Evolutionary conservation across 345 rosid species (phyloP).

Genomic region (Syzygium jambos): DNA sequence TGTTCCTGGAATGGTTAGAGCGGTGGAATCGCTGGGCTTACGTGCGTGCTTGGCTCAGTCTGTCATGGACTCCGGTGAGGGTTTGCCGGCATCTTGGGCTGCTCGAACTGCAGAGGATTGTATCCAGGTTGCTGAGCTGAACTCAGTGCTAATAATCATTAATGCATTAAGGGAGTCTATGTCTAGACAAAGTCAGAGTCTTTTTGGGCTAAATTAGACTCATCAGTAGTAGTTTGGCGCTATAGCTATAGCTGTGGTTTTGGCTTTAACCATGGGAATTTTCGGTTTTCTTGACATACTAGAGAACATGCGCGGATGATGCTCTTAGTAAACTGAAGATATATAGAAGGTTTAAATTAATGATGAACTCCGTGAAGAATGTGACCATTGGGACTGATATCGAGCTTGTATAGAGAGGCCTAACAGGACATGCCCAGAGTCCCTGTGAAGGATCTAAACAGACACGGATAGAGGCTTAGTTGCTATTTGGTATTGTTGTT

Average conservation of each 20-base stretch:
- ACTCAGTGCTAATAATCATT: neutral
- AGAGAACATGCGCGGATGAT: neutral
- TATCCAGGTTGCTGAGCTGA: slow-evolving; percentile 32
- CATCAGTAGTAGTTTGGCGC: neutral
- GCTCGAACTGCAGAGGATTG: slow-evolving; percentile 42
- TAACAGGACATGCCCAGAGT: neutral
- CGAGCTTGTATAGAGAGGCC: neutral
- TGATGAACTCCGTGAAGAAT: neutral
- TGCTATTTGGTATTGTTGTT: neutral
- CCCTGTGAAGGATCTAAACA: neutral
- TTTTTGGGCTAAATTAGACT: neutral
- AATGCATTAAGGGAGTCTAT: neutral
- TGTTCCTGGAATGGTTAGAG: slow-evolving; percentile 53
- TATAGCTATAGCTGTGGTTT: neutral
- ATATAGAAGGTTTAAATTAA: neutral
- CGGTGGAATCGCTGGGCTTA: slow-evolving; percentile 52
- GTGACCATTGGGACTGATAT: neutral
- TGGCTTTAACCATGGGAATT: neutral
- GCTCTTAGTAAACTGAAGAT: neutral
- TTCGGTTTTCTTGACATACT: neutral
- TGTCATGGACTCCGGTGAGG: slow-evolving; percentile 55
- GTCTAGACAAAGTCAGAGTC: neutral
- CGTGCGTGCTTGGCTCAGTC: slow-evolving; percentile 62
- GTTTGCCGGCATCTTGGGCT: slow-evolving; percentile 60
- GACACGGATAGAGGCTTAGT: neutral